Base-by-base conservation (phyloP, 2,329 filamentous ascomycete genomes). In the Pyrenophora tritici-repentis region DNA sequence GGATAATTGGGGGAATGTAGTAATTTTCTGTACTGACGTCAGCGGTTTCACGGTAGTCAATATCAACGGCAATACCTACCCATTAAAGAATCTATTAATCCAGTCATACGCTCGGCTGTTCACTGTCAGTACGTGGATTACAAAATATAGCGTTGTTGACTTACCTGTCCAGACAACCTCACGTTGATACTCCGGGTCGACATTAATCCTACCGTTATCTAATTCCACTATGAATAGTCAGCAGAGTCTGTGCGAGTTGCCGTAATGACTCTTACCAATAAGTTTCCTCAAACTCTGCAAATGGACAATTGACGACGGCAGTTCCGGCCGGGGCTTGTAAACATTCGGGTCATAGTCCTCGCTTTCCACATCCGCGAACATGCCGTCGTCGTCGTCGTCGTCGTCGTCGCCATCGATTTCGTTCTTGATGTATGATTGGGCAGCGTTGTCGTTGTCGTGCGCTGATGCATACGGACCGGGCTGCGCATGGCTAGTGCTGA, bases 1-100 rank as follows among this genome's bases (percentile, higher is more conserved):
- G 75, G 36, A 80, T 79, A 6, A 81, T 73, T 2, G 78, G 78
- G 10, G 78, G 78, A 22, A 80, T 74, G 41, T 75, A 79, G 47
- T 61, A 74, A 14, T 73, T 73, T 26, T 75, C 70, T 70, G n/a
- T 6, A 26, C 37, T 1, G 31, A 6, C 2, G 2, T 48, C 34
- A 48, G 36, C 5, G 13, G 34, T 12, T 20, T 16, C 9, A 9
- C 9, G 10, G 9, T 29, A 12, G 6, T 38, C 2, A 32, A 41
- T 14, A 13, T 7, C 18, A 3, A 10, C 14, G 14, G 22, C 24
- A 13, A 3, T 6, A 46, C 54, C 49, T 38, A 70, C 68, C 71
- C 62, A 74, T 71, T 9, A 74, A 39, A 2, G 70, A 73, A 24
- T 73, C 58, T 22, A 74, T 56, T 2, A 74, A 55, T 8, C 65